These are phyloP conservation scores for Syzygium oleosum DNA, from an alignment of 345 rosid genomes.

Conservation along the genomic window DNA sequence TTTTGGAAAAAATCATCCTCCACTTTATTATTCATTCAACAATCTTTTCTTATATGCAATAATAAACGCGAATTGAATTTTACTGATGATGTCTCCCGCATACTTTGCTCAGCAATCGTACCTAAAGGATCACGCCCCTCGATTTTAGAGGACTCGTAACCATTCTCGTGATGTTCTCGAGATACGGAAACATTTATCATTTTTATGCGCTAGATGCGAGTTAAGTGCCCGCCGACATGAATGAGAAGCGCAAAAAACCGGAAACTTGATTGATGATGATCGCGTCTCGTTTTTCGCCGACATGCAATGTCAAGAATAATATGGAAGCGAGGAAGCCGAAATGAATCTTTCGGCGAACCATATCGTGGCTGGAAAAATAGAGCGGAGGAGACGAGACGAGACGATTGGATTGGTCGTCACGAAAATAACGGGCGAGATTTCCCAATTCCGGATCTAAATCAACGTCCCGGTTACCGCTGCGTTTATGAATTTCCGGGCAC, in stretches of 20 bases:
- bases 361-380: not conserved
- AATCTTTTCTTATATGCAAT: not conserved
- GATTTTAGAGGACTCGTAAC: not conserved
- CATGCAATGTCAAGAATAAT: not conserved
- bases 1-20: rapidly evolving
- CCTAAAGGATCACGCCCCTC: not conserved
- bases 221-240: rapidly evolving
- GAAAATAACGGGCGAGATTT: not conserved
- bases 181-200: rapidly evolving
- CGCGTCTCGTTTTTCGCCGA: rapidly evolving
- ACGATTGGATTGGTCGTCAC: not conserved
- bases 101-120: not conserved
- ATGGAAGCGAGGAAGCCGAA: not conserved
- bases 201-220: not conserved
- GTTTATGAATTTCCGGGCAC: rapidly evolving
- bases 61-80: not conserved
- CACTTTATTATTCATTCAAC: not conserved
- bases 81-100: not conserved
- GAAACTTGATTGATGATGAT: not conserved
- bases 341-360: not conserved
- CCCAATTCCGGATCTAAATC: not conserved
- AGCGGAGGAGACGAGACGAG: not conserved
- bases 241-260: not conserved
- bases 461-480: rapidly evolving
- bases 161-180: not conserved